Conservation (phyloP, 805 yeast genomes). For the Yarrowia bubula region DNA sequence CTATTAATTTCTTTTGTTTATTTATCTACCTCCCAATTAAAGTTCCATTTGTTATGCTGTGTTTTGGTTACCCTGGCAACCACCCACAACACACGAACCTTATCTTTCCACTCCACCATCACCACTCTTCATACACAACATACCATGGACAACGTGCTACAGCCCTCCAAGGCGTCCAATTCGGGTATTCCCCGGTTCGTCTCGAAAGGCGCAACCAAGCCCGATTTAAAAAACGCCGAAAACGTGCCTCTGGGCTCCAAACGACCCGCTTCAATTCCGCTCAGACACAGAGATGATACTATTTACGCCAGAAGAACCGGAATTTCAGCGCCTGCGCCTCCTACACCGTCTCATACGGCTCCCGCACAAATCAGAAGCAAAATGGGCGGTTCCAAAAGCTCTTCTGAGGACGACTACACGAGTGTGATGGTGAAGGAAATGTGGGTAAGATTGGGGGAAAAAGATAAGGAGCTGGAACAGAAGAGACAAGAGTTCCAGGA, state of each 20-base stretch:
- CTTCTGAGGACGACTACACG: background rate
- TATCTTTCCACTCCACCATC: background rate
- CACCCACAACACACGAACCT: background rate
- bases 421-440: slow-evolving; percentile 8
- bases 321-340: background rate
- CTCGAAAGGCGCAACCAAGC: background rate
- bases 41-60: too few relatives aligned
- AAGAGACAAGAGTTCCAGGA: slow-evolving; percentile 23
- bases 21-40: too few relatives aligned
- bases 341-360: slow-evolving; percentile 10
- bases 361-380: slow-evolving; percentile 10
- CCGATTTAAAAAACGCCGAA: background rate
- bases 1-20: too few relatives aligned
- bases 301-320: background rate
- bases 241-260: background rate
- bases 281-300: slow-evolving; percentile 6
- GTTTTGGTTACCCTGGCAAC: slow-evolving; percentile 10
- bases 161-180: slow-evolving; percentile 4
- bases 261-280: background rate
- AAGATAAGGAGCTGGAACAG: slow-evolving; percentile 21
- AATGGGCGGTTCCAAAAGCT: background rate
- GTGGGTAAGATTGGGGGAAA: slow-evolving; percentile 6
- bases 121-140: background rate
- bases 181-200: slow-evolving; percentile 18
- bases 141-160: slow-evolving; percentile 11